Percentiles rank a stretch among this genome's conserved stretches.
Evolutionary conservation across 2,329 filamentous ascomycete species (phyloP).

Genomic region (Penicillium sp.): DNA sequence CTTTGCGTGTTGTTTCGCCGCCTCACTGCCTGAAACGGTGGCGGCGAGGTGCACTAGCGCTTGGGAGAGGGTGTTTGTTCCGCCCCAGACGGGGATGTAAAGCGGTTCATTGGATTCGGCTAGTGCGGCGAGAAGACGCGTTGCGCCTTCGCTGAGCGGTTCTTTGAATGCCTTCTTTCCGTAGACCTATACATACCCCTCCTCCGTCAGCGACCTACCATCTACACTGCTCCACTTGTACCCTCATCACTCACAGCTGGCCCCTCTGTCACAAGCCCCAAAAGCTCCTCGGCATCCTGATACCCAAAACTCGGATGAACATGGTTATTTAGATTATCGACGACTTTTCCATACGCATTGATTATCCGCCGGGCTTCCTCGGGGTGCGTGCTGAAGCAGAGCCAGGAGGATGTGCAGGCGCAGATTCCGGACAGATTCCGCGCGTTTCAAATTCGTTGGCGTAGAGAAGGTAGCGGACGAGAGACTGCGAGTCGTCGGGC

Average conservation of each 20-base stretch:
- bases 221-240: too few species aligned
- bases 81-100: constrained; percentile 12
- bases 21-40: neutral
- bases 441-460: constrained; percentile 14
- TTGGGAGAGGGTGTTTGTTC: constrained; percentile 11
- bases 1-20: neutral
- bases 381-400: constrained; percentile 6
- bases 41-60: neutral
- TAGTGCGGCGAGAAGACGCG: too few species aligned
- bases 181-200: too few species aligned
- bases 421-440: too few species aligned
- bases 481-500: constrained; percentile 48
- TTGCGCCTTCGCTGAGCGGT: too few species aligned
- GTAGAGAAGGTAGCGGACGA: constrained; percentile 15
- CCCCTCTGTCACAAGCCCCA: too few species aligned
- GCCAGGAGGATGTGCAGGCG: constrained; percentile 9
- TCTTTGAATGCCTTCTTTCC: too few species aligned
- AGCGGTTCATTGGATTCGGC: neutral
- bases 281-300: neutral
- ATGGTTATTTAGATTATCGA: constrained; percentile 2
- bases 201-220: neutral
- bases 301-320: constrained; percentile 1
- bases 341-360: neutral
- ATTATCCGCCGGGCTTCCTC: neutral
- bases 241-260: too few species aligned